Evolutionary conservation across 768 basidiomycete genomes (phyloP).

Genomic region (Tremella fuciformis): DNA sequence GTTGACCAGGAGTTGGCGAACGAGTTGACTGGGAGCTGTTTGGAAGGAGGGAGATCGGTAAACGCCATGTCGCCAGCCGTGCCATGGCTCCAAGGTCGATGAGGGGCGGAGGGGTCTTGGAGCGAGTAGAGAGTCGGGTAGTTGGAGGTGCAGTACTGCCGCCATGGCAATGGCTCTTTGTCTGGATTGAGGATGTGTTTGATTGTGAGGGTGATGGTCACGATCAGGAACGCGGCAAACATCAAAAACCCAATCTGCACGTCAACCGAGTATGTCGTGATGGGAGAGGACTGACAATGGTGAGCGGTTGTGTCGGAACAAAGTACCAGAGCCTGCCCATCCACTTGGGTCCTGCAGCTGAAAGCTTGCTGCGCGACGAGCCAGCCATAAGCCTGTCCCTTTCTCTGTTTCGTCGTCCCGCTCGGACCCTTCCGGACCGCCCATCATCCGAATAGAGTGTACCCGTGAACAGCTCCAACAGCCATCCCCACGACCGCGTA

Average conservation of each 20-base stretch:
- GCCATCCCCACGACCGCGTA: conserved; percentile 29
- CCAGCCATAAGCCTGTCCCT: conserved; percentile 30
- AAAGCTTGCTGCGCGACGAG: neutral
- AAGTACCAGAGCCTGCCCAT: conserved; percentile 24
- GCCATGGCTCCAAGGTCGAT: conserved; percentile 46
- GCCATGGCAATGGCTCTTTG: conserved; percentile 91
- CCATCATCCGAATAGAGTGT: neutral
- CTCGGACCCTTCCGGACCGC: conserved; percentile 4
- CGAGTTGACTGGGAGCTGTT: conserved; percentile 51
- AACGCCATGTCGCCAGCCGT: conserved; percentile 33
- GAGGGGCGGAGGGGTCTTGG: conserved; percentile 34
- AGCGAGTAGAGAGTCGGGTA: conserved; percentile 49
- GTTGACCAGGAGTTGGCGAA: conserved; percentile 46
- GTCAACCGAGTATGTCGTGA: neutral
- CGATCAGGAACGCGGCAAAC: conserved; percentile 73
- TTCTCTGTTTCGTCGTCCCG: conserved; percentile 22
- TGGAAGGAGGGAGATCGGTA: conserved; percentile 5
- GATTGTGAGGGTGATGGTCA: conserved; percentile 77
- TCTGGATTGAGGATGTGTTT: conserved; percentile 94
- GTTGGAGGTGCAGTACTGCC: conserved; percentile 75
- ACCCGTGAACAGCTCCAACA: conserved; percentile 13
- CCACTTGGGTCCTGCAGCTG: conserved; percentile 29
- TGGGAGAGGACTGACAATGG: conserved; percentile 29
- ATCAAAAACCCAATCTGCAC: conserved; percentile 62
- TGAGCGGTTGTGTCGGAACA: conserved; percentile 34